Evolutionary conservation across 306 rosid species (phyloP), one percentile per base, ranked within the genome.

Genomic region (Quillaja saponaria): DNA sequence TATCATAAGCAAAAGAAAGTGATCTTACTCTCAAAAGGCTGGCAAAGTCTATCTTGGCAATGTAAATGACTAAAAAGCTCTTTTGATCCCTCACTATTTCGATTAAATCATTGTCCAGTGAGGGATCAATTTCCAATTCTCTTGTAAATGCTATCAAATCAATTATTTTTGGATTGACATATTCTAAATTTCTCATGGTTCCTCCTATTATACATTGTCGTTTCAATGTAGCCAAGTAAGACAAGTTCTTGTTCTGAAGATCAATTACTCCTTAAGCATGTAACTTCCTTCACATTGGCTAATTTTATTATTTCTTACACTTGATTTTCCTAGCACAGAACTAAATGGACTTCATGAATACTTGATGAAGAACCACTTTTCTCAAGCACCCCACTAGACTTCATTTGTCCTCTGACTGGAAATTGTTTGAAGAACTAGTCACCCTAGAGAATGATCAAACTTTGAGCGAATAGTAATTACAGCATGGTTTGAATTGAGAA

Each of bases 371-470:
- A 67, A 56, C 49, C 67, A 14, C 67, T 40, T 75, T 70, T 71
- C 67, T 74, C 61, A n/a, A 68, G 67, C 77, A 79, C 71, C 73
- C 94, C 87, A 3, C 65, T 63, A 49, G 97, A 83, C 48, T 87
- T 90, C 71, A 71, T 78, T 17, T 90, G 95, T 79, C 90, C 90
- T 66, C 76, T 87, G 33, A 87, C 84, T 52, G 81, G 90, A 55
- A 64, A 70, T 21, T 87, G 40, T 85, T 87, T 69, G 86, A 87
- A 67, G 94, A 90, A 58, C 97, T 96, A 10, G 84, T 87, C 54
- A 90, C 91, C 45, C 52, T 90, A 71, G 91, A 87, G 78, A 83
- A 88, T 31, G 95, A 95, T 14, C 82, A 87, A 76, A 90, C 94
- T 90, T 81, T 66, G 96, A 90, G 74, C 71, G 66, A 56, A 64